Conservation (phyloP, 164 flowering plant genomes). For the Dillenia turbinata region DNA sequence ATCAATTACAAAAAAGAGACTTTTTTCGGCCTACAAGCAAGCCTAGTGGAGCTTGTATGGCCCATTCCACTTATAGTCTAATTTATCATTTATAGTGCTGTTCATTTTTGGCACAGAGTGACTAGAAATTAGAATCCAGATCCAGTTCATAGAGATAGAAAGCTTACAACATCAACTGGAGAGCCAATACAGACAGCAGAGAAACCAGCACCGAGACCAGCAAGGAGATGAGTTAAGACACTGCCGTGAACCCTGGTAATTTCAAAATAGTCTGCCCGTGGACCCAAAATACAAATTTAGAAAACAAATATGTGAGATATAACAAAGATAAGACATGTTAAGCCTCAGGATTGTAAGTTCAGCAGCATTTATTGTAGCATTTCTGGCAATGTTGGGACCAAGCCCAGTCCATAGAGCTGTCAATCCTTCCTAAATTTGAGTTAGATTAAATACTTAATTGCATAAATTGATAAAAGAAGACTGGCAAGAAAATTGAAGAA, state of each 20-base stretch:
- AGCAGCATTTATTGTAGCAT: slow-evolving; percentile 96
- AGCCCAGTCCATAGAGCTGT: slow-evolving; percentile 94
- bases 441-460: no score
- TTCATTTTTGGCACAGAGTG: no score
- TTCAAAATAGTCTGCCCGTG: slow-evolving; percentile 76
- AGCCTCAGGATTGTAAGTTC: slow-evolving; percentile 27
- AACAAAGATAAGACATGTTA: slow-evolving; percentile 2
- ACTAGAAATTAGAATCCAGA: no score
- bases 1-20: no score
- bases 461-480: no score
- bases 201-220: slow-evolving; percentile 97
- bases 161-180: slow-evolving; percentile 90
- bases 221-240: slow-evolving; percentile 77
- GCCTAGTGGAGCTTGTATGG: no score
- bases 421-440: slow-evolving; percentile 66
- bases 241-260: slow-evolving; percentile 87
- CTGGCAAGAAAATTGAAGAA: not conserved
- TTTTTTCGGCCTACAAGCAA: no score
- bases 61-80: no score
- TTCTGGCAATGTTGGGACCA: slow-evolving; percentile 88
- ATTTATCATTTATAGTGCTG: no score
- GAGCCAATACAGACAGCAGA: slow-evolving; percentile 98
- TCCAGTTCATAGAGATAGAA: not conserved
- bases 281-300: slow-evolving; percentile 15
- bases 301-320: not conserved